phyloP scores from a whole-genome alignment of 2,329 filamentous ascomycete species.

The Trichoderma hamatum region DNA sequence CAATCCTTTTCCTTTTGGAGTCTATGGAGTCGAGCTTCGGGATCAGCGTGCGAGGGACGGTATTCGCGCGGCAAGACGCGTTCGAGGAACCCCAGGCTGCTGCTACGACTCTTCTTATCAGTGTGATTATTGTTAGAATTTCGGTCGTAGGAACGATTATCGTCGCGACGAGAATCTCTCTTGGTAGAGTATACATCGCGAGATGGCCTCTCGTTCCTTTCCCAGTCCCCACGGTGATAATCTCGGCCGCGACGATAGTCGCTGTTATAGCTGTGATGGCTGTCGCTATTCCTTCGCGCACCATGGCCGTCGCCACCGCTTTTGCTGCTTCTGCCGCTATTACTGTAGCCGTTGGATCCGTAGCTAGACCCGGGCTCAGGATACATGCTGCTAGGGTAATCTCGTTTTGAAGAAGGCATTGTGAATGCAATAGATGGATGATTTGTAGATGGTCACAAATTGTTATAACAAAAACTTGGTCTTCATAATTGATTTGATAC shows the following conservation, averaged over 20 bases:
- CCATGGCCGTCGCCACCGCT: neutral
- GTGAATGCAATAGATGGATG: neutral
- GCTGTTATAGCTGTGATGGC: neutral
- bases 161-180: neutral
- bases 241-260: neutral
- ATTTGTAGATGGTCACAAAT: neutral
- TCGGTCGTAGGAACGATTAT: neutral
- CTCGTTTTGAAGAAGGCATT: conserved; percentile 11
- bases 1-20: conserved; percentile 25
- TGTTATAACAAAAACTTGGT: neutral
- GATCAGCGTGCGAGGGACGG: conserved; percentile 22
- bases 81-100: neutral
- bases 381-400: neutral
- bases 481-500: neutral
- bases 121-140: neutral
- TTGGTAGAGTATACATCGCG: neutral
- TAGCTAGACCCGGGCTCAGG: neutral
- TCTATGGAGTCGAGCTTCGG: conserved; percentile 1
- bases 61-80: neutral
- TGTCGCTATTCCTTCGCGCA: neutral
- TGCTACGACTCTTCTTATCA: neutral
- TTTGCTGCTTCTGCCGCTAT: neutral
- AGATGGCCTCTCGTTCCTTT: neutral
- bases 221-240: neutral
- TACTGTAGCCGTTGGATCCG: neutral